These are phyloP conservation scores for Xylaria cubensis DNA, from an alignment of 495 filamentous ascomycete species.

Conservation along the genomic window DNA sequence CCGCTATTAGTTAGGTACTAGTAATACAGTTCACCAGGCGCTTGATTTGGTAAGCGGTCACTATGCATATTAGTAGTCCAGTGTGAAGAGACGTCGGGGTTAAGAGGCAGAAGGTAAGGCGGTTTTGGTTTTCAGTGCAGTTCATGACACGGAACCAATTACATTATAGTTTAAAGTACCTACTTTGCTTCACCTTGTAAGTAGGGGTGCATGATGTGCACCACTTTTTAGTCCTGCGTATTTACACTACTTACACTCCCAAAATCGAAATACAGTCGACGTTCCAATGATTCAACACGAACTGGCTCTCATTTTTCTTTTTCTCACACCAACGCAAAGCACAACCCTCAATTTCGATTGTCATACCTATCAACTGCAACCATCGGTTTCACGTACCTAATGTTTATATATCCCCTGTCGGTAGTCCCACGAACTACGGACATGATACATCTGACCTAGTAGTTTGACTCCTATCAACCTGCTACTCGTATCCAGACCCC, in stretches of 20 bases:
- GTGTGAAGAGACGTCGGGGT: not conserved
- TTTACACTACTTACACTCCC: not conserved
- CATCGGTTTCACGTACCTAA: slow-evolving; percentile 9
- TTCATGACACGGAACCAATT: not conserved
- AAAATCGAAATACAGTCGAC: not conserved
- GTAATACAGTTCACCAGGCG: not conserved
- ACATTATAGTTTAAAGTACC: not conserved
- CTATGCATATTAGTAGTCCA: slow-evolving; percentile 4
- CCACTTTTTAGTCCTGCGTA: slow-evolving; percentile 1
- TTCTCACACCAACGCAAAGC: not conserved
- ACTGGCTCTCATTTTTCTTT: not conserved
- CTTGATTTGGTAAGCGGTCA: not conserved
- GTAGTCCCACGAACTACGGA: not conserved
- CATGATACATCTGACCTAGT: slow-evolving; percentile 3
- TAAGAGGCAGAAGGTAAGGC: not conserved
- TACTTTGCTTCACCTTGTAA: not conserved
- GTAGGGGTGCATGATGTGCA: not conserved
- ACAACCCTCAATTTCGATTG: not conserved
- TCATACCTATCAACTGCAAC: not conserved
- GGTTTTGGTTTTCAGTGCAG: not conserved
- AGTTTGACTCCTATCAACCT: not conserved
- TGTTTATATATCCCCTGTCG: not conserved
- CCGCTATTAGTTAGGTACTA: not conserved
- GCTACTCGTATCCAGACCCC: not conserved
- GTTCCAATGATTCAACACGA: slow-evolving; percentile 10